Percentiles rank a stretch among this genome's conserved stretches.
These are phyloP conservation scores for Tympanopsis confertula DNA, from an alignment of 2,329 filamentous ascomycete species.

Conservation along the genomic window DNA sequence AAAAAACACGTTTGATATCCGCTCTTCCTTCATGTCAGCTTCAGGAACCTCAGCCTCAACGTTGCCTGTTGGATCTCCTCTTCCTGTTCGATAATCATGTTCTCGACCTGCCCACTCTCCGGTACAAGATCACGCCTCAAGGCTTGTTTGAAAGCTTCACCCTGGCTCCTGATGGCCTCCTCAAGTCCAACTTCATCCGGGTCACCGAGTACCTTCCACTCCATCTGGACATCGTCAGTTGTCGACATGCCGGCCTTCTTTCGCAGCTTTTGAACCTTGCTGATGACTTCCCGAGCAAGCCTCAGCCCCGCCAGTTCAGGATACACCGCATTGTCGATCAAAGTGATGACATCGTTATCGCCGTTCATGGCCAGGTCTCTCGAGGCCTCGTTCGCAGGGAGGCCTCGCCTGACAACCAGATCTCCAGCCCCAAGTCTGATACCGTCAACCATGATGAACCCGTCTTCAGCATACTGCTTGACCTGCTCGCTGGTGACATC, in stretches of 20 bases:
- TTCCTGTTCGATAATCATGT: constrained; percentile 68
- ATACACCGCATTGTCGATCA: constrained; percentile 74
- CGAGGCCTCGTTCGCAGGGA: constrained; percentile 61
- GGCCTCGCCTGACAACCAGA: constrained; percentile 66
- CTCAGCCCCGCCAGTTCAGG: constrained; percentile 81
- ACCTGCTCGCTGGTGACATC: constrained; percentile 69
- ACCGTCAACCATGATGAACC: constrained; percentile 71
- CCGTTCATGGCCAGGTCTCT: constrained; percentile 76
- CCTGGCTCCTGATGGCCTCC: constrained; percentile 58
- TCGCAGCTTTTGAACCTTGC: constrained; percentile 79
- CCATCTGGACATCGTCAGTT: constrained; percentile 92
- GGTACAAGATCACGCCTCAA: constrained; percentile 67
- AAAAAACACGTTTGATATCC: too few relatives aligned
- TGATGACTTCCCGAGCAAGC: constrained; percentile 81
- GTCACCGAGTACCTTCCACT: constrained; percentile 72
- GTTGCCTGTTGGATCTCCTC: constrained; percentile 77
- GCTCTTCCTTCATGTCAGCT: too few relatives aligned
- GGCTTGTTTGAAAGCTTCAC: constrained; percentile 61
- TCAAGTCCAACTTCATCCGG: constrained; percentile 65
- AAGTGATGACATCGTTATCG: constrained; percentile 78
- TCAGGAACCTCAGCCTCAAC: constrained; percentile 65
- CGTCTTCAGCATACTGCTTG: constrained; percentile 62
- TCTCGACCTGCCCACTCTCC: constrained; percentile 40
- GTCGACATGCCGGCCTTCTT: constrained; percentile 87
- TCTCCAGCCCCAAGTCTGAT: constrained; percentile 76